Evolutionary conservation across 139 green algal genomes (phyloP).

Genomic region (Coelastrella sp.): DNA sequence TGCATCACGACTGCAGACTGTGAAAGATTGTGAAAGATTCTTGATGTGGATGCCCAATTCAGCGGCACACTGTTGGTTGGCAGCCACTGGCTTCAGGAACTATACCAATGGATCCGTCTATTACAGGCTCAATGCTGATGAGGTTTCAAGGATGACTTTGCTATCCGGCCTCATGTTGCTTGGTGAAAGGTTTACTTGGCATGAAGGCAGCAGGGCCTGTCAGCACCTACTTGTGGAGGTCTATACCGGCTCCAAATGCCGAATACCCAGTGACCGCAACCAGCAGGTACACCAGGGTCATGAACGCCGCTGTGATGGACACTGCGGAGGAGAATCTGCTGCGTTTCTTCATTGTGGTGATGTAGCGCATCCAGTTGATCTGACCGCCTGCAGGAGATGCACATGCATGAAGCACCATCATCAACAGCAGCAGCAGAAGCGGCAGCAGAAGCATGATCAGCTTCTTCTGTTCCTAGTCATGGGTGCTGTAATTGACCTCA

Average conservation of each 20-base stretch:
- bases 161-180: too few species aligned
- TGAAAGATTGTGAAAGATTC: not conserved
- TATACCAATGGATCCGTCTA: too few species aligned
- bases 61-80: not conserved
- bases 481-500: too few species aligned
- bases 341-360: conserved; percentile 47
- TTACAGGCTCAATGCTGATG: too few species aligned
- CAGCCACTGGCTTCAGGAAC: too few species aligned
- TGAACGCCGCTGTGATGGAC: conserved; percentile 38
- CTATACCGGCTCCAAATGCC: conserved; percentile 51
- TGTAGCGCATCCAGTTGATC: conserved; percentile 56
- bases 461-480: too few species aligned
- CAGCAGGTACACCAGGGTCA: conserved; percentile 54
- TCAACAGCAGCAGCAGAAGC: not conserved
- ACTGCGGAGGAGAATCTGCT: conserved; percentile 45
- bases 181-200: too few species aligned
- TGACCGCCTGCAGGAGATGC: conserved; percentile 19
- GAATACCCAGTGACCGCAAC: conserved; percentile 52
- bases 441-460: not conserved
- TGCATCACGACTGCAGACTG: not conserved
- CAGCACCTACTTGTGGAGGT: conserved; percentile 40
- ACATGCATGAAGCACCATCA: not conserved
- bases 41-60: not conserved
- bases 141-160: too few species aligned
- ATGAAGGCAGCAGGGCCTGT: too few species aligned